Percentiles rank a stretch among this genome's conserved stretches.
Evolutionary conservation across 2,329 filamentous ascomycete genomes (phyloP).

Genomic region (Claviceps maximensis): DNA sequence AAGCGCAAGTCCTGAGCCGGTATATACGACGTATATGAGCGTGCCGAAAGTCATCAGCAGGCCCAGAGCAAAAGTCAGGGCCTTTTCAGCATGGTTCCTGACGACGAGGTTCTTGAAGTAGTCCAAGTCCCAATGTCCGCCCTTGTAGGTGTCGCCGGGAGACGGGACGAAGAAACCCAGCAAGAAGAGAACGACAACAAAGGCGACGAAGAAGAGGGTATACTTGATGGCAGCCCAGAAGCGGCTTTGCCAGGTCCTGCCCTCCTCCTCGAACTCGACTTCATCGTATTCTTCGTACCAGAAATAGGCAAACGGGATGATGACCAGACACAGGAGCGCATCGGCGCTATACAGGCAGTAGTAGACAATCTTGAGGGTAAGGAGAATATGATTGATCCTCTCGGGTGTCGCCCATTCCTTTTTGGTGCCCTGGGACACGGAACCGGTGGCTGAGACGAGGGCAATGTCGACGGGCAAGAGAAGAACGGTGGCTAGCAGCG

Average conservation of each 20-base stretch:
- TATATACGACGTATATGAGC: conserved; percentile 77
- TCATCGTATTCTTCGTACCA: conserved; percentile 97
- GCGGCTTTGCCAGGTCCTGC: conserved; percentile 55
- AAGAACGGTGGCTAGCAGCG: conserved; percentile 80
- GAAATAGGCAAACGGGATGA: conserved; percentile 95
- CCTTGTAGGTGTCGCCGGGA: conserved; percentile 50
- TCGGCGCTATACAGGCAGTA: conserved; percentile 89
- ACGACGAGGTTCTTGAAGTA: conserved; percentile 79
- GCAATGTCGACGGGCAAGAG: conserved; percentile 92
- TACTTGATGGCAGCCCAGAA: conserved; percentile 84
- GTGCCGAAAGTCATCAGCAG: conserved; percentile 81
- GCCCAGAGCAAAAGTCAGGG: conserved; percentile 78
- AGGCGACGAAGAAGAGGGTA: conserved; percentile 68
- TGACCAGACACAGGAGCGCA: conserved; percentile 72
- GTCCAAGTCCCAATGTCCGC: conserved; percentile 61
- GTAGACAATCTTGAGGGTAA: conserved; percentile 77
- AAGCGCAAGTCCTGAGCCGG: conserved; percentile 74
- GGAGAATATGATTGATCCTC: conserved; percentile 62
- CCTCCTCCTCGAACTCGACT: conserved; percentile 71
- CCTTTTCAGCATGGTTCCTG: conserved; percentile 76
- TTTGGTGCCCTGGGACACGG: conserved; percentile 61
- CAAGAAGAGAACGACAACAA: conserved; percentile 73
- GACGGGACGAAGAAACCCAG: conserved; percentile 90
- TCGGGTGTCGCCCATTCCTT: conserved; percentile 90
- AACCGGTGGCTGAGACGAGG: conserved; percentile 78